phyloP scores from a whole-genome alignment of 352 stramenopile species.

The Globisporangium cylindrosporum region DNA sequence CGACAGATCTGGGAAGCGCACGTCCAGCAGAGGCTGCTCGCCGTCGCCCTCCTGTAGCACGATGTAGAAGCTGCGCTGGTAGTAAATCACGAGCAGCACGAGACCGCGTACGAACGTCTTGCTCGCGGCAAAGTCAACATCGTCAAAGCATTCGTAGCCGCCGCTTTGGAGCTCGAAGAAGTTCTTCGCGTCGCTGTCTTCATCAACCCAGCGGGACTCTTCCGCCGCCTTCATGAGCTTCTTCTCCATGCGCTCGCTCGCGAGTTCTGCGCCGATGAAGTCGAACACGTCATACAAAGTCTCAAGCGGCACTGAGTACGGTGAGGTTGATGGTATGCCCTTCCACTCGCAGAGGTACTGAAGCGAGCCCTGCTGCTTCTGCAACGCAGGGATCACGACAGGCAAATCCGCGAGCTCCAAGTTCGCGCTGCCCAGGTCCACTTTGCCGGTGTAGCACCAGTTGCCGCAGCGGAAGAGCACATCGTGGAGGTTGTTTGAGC shows the following conservation, averaged over 20 bases:
- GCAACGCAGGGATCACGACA: conserved; percentile 87
- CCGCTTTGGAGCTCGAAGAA: conserved; percentile 94
- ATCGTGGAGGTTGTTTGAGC: conserved; percentile 69
- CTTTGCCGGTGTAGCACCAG: conserved; percentile 92
- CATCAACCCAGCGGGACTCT: conserved; percentile 91
- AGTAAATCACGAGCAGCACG: conserved; percentile 83
- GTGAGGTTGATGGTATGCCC: conserved; percentile 58
- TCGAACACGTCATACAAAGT: conserved; percentile 85
- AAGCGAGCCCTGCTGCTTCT: conserved; percentile 91
- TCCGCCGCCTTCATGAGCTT: conserved; percentile 84
- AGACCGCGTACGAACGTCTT: conserved; percentile 86
- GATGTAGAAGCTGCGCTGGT: conserved; percentile 89
- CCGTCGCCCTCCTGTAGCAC: conserved; percentile 87
- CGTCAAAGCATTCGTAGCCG: conserved; percentile 85
- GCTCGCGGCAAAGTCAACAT: conserved; percentile 81
- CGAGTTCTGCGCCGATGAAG: conserved; percentile 81
- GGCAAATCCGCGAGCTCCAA: conserved; percentile 89
- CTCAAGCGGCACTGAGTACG: conserved; percentile 68
- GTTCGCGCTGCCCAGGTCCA: conserved; percentile 77
- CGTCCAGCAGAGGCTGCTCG: conserved; percentile 92
- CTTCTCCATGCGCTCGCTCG: conserved; percentile 72
- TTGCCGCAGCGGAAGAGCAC: conserved; percentile 94
- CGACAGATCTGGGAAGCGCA: conserved; percentile 92
- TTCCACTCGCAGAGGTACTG: conserved; percentile 92
- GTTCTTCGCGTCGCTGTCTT: conserved; percentile 63